Conservation (phyloP, 495 filamentous ascomycete genomes). For the Hypoxylon trugodes region DNA sequence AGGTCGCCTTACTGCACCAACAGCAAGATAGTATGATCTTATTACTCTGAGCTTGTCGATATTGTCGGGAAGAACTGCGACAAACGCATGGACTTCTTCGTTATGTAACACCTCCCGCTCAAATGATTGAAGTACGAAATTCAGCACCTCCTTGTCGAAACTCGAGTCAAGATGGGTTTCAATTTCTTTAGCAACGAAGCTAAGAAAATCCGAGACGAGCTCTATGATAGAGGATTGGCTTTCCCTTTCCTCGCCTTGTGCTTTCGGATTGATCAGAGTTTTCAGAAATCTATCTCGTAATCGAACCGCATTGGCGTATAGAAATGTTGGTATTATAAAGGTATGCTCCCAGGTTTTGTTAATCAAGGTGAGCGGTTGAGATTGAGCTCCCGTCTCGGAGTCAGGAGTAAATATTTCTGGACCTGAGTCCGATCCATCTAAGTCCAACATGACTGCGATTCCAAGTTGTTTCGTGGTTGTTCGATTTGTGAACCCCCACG, state of each 20-base stretch:
- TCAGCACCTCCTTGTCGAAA: slow-evolving; percentile 76
- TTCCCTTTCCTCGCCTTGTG: slow-evolving; percentile 82
- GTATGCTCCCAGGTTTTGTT: slow-evolving; percentile 86
- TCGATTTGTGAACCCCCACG: background rate
- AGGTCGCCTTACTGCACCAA: slow-evolving; percentile 72
- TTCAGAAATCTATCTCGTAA: slow-evolving; percentile 78
- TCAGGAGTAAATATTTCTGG: slow-evolving; percentile 36
- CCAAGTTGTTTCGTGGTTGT: background rate
- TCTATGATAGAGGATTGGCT: slow-evolving; percentile 83
- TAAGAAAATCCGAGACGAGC: slow-evolving; percentile 80
- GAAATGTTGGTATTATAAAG: slow-evolving; percentile 81
- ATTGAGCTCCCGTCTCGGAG: slow-evolving; percentile 29
- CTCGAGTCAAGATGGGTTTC: slow-evolving; percentile 79
- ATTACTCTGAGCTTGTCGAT: slow-evolving; percentile 80
- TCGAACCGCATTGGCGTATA: slow-evolving; percentile 85
- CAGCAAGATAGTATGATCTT: slow-evolving; percentile 78
- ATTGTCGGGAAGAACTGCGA: slow-evolving; percentile 72
- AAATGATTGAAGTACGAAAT: slow-evolving; percentile 79
- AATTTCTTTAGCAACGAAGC: slow-evolving; percentile 75
- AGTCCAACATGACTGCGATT: slow-evolving; percentile 23
- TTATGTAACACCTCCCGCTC: slow-evolving; percentile 81
- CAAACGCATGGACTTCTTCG: slow-evolving; percentile 86
- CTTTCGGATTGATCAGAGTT: slow-evolving; percentile 76
- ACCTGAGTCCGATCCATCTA: slow-evolving; percentile 39
- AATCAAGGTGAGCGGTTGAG: slow-evolving; percentile 75